phyloP scores from a whole-genome alignment of 2,329 filamentous ascomycete species.

The Aspergillus felis region DNA sequence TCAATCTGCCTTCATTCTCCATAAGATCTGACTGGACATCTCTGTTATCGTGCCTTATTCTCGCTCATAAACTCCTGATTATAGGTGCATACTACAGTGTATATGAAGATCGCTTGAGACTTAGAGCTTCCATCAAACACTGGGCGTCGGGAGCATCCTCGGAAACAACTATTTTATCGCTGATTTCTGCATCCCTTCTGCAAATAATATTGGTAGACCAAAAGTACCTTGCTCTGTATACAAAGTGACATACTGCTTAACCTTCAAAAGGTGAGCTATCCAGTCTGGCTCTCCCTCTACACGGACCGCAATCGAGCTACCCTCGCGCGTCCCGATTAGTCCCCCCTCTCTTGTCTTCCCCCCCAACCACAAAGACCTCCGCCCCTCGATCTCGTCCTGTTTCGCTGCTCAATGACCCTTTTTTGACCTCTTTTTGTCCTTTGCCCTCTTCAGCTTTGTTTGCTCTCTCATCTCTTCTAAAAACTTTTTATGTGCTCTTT shows the following conservation, averaged over 20 bases:
- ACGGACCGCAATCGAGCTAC: background rate
- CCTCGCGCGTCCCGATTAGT: background rate
- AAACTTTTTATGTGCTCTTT: background rate
- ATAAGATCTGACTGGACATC: background rate
- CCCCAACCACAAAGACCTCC: background rate
- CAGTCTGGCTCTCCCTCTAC: background rate
- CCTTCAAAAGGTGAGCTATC: background rate
- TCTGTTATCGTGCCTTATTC: background rate
- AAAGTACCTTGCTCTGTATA: background rate
- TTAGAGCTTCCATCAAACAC: no score
- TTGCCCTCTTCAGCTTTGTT: background rate
- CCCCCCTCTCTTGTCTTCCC: background rate
- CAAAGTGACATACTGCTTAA: background rate
- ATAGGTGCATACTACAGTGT: no score
- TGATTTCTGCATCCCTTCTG: background rate
- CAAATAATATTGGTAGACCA: background rate
- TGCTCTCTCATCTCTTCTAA: background rate
- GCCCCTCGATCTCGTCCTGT: background rate
- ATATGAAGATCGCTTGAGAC: background rate
- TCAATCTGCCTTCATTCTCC: background rate
- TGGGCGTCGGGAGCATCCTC: no score
- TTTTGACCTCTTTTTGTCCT: background rate
- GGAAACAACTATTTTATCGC: background rate
- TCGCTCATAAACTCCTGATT: background rate
- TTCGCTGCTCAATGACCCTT: background rate